Evolutionary conservation across 192 early-diverging fungal genomes (phyloP).

Genomic region (Funneliformis mosseae): DNA sequence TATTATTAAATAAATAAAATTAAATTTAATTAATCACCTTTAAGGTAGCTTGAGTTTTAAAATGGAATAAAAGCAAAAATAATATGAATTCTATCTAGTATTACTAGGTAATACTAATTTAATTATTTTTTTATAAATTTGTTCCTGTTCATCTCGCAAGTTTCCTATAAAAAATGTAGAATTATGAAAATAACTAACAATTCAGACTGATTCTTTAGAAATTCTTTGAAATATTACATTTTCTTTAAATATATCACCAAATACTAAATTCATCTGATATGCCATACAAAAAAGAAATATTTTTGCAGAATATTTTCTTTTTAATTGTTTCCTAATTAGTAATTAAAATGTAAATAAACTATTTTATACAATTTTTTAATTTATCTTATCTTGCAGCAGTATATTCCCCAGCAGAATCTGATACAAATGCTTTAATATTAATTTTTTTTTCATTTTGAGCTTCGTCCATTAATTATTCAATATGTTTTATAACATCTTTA

Average conservation of each 20-base stretch:
- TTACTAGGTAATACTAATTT: background rate
- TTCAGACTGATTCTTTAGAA: background rate
- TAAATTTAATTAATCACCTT: background rate
- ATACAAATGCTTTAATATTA: conserved; percentile 13
- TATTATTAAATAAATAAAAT: background rate
- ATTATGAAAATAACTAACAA: conserved; percentile 18
- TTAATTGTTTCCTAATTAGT: background rate
- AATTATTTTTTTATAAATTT: background rate
- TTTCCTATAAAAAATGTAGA: background rate
- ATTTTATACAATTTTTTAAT: background rate
- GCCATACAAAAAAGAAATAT: conserved; percentile 9
- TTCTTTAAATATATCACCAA: conserved; percentile 17
- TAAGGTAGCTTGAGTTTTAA: background rate
- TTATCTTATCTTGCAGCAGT: background rate
- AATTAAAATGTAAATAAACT: background rate
- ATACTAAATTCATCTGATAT: conserved; percentile 12
- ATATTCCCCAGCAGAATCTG: conserved; percentile 21
- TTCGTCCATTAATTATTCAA: conserved; percentile 2
- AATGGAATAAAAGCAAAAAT: background rate
- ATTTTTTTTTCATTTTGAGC: background rate
- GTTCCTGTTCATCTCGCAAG: conserved; percentile 1
- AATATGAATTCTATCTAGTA: conserved; percentile 8
- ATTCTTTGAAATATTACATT: background rate
- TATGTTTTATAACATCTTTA: conserved; percentile 1
- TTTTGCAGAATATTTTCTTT: conserved; percentile 12